Base-by-base conservation (phyloP, 2,329 filamentous ascomycete species). In the Claviceps spartinae region DNA sequence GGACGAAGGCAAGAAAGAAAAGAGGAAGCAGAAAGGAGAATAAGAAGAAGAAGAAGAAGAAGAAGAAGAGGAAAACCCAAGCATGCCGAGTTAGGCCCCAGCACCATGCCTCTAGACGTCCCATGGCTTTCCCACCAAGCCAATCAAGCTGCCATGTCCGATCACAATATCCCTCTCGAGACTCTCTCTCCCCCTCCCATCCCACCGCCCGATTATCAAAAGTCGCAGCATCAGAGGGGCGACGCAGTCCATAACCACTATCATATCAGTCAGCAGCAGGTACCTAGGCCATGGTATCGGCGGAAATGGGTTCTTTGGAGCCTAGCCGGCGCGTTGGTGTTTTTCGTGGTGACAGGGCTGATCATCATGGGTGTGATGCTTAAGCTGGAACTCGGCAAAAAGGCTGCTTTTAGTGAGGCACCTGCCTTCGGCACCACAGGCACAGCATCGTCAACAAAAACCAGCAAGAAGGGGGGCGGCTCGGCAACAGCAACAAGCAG, bases 171-270 rank as follows among this genome's bases (percentile, higher is more conserved):
- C 4, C 41, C 41, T 43, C 18, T 43, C 9, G 41, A 43, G 3
- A 22, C 41, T 22, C 20, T 43, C 22, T 20, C 38, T 20, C 18
- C 43, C 42, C 22, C 22, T n/a, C 24, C 43, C 5, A 22, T 37
- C 2, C 50, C 47, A 36, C 50, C 53, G 3, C 53, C 53, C 2
- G 47, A 43, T n/a, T 52, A 54, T 20, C 37, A 40, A 22, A 52
- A 47, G 24, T 37, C 22, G 45, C 48, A 43, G 40, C 43, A 34
- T 30, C 38, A 52, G 16, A 38, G 36, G 5, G 46, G 34, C 14
- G 55, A 52, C 5, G 36, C 51, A 2, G 34, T 56, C n/a, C 54
- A 57, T 36, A 58, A 58, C 52, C 54, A 58, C 36, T 58, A 58
- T 38, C 54, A 58, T 7, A 50, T 53, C 16, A 47, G 47, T 4